Conservation (phyloP, 345 rosid genomes). For the Psidium guajava region DNA sequence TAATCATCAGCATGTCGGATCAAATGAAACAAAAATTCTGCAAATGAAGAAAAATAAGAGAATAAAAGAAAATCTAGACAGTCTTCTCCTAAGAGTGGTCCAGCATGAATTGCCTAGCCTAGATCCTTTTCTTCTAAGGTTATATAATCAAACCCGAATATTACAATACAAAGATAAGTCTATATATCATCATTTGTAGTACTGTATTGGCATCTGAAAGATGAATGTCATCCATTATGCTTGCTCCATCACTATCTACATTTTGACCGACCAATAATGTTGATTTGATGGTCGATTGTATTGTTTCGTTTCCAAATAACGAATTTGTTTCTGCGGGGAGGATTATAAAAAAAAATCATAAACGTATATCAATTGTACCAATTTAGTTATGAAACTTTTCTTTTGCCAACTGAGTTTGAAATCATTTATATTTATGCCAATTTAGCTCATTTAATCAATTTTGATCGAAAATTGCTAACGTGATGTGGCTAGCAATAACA, state of each 20-base stretch:
- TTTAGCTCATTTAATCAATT: no score
- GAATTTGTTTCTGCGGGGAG: background rate
- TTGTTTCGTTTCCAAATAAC: background rate
- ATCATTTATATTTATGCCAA: no score
- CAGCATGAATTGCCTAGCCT: background rate
- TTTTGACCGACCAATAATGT: background rate
- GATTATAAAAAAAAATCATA: no score
- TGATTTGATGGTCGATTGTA: background rate
- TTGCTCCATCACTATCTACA: background rate
- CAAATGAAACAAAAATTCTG: background rate
- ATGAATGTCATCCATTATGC: background rate
- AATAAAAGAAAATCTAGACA: background rate
- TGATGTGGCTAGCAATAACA: accelerated
- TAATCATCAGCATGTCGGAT: background rate
- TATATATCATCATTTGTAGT: background rate
- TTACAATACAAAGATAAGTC: background rate
- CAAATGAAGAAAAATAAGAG: background rate
- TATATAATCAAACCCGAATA: background rate
- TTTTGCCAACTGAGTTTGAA: no score
- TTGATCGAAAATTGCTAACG: no score
- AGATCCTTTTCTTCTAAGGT: no score
- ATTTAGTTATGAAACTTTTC: no score
- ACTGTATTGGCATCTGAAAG: background rate
- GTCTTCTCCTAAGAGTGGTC: background rate
- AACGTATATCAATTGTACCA: no score